phyloP scores from a whole-genome alignment of 2,329 filamentous ascomycete species.

The Akanthomyces lecanii region DNA sequence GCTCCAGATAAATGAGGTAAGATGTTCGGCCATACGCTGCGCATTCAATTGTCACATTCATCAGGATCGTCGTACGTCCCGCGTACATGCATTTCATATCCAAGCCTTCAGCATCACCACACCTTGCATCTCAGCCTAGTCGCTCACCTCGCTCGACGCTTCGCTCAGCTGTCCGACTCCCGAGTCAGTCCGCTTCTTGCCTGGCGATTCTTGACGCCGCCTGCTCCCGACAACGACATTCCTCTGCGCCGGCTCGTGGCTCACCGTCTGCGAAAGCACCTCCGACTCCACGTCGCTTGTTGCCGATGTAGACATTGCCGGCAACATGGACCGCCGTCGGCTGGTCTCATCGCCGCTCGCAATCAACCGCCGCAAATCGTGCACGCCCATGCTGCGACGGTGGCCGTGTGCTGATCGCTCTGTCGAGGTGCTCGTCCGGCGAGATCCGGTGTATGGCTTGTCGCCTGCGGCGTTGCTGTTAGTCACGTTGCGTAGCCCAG shows the following conservation, averaged over 20 bases:
- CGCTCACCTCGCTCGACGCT: conserved; percentile 23
- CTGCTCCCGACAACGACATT: conserved; percentile 8
- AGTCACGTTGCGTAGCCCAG: conserved; percentile 31
- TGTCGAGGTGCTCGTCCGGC: conserved; percentile 29
- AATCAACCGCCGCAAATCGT: conserved; percentile 26
- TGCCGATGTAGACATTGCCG: conserved; percentile 19
- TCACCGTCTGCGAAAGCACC: conserved; percentile 21
- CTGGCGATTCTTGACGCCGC: conserved; percentile 19
- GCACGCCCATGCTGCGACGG: conserved; percentile 28
- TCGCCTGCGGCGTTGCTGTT: conserved; percentile 23
- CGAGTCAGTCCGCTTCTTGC: conserved; percentile 32
- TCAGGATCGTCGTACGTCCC: background rate
- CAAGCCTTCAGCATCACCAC: background rate
- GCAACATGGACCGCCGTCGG: conserved; percentile 30
- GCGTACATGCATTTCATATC: background rate
- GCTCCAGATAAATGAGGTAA: background rate
- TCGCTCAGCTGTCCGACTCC: conserved; percentile 31
- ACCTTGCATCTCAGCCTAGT: conserved; percentile 6
- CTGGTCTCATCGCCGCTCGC: conserved; percentile 24
- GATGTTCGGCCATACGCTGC: background rate
- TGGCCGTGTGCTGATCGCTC: conserved; percentile 29
- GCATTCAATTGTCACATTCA: background rate
- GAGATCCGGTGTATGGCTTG: conserved; percentile 18
- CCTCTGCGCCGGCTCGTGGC: conserved; percentile 17
- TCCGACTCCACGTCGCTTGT: conserved; percentile 22